Evolutionary conservation across 331 rosid species (phyloP), one percentile per base, ranked within the genome.

Genomic region (Cucumis variabilis): DNA sequence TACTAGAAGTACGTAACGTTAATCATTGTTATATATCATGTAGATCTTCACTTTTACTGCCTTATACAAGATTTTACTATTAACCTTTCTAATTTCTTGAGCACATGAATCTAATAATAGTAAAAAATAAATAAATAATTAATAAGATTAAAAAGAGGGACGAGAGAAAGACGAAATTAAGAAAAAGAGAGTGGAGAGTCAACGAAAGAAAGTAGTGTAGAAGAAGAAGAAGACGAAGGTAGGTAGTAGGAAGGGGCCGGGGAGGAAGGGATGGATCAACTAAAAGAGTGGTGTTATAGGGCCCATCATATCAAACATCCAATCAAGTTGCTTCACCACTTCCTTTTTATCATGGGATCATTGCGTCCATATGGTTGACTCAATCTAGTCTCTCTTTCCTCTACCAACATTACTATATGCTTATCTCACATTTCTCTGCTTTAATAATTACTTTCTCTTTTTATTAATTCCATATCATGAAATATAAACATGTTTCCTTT

Each of bases 251-350:
- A 17, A 24, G 60, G 60, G 82, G n/a, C n/a, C n/a, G n/a, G n/a
- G n/a, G n/a, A 72, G 79, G 51, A 17, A 24, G 60, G 60, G 82
- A 76, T 6, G 25, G 65, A 77, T 77, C 83, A 77, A 77, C 82
- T n/a, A n/a, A 77, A 8, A 77, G 65, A 50, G 83, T 77, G 83
- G 63, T 23, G 33, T 77, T n/a, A n/a, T 65, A 71, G 83, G 65
- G 41, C 14, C 65, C 83, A 77, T 51, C 55, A 77, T n/a, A 77
- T 77, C 83, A 48, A 77, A 77, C 21, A 44, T 44, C 80, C 55
- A 46, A 33, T 72, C 51, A 33, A 33, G 3, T 72, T 72, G 30
- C 30, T 11, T 23, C 12, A n/a, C 82, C 82, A 76, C 30, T 76
- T 76, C 24, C n/a, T 30, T 17, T 63, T 71, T 30, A 71, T 30